Conservation (phyloP, 768 basidiomycete species). For the Clitopilus hobsonii region DNA sequence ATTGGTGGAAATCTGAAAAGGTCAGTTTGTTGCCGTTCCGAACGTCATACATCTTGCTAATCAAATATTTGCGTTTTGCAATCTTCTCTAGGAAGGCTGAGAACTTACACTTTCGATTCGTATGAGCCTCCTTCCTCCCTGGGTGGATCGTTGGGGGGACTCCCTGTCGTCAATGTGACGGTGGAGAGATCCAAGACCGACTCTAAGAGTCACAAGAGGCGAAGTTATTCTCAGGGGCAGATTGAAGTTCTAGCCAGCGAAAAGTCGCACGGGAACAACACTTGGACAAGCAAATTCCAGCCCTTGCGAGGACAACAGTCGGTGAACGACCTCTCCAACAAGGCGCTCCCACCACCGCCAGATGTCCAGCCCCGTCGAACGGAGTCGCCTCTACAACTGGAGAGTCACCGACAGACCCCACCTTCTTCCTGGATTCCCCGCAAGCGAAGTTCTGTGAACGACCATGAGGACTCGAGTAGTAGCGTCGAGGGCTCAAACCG, state of each 20-base stretch:
- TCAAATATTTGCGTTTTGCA: background rate
- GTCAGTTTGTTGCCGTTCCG: background rate
- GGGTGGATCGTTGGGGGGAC: too few species aligned
- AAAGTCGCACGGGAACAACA: background rate
- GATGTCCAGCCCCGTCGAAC: background rate
- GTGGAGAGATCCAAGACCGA: background rate
- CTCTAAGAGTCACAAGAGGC: background rate
- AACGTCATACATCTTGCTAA: background rate
- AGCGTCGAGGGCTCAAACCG: background rate
- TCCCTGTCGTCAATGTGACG: background rate
- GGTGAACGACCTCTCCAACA: background rate
- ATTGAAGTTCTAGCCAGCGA: background rate
- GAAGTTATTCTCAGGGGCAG: background rate
- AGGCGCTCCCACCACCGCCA: background rate
- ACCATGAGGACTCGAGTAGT: background rate
- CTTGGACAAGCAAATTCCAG: background rate
- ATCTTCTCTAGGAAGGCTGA: conserved; percentile 8
- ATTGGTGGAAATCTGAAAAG: background rate
- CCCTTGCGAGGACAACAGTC: background rate
- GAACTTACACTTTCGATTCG: background rate
- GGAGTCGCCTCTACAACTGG: background rate
- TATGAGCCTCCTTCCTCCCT: background rate
- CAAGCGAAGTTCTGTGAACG: background rate
- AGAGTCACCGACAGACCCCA: background rate
- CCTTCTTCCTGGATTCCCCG: background rate